Evolutionary conservation across 2,329 filamentous ascomycete genomes (phyloP).

Genomic region (Diaporthe velutina): DNA sequence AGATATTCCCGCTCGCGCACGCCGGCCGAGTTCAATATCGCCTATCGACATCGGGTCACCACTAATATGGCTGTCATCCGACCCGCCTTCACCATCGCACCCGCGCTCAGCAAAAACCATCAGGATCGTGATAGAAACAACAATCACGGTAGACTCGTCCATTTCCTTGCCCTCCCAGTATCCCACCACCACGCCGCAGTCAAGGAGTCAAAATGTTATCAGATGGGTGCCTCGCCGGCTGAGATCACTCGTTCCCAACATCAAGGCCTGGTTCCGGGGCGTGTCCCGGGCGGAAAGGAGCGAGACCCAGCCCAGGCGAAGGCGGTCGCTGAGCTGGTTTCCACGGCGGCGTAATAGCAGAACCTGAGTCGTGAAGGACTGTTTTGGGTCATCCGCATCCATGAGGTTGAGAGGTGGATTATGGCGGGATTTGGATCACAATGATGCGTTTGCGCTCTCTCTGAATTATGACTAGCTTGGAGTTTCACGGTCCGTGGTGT

Average conservation of each 20-base stretch:
- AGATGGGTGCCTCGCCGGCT: background rate
- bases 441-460: background rate
- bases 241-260: background rate
- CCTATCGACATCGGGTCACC: conserved; percentile 14
- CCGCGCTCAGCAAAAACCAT: background rate
- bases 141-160: background rate
- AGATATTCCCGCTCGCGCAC: background rate
- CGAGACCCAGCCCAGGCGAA: too few relatives aligned
- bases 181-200: background rate
- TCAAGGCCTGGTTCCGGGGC: background rate
- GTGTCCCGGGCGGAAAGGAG: too few relatives aligned
- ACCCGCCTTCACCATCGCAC: background rate
- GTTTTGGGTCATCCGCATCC: background rate
- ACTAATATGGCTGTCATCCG: background rate
- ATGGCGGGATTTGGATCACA: too few relatives aligned
- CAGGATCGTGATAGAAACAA: background rate
- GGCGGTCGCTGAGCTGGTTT: background rate
- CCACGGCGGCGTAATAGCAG: background rate
- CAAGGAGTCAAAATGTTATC: too few relatives aligned
- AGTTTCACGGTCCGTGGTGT: background rate
- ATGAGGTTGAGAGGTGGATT: background rate
- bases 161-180: background rate
- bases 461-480: background rate
- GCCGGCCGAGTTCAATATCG: background rate
- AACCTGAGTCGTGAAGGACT: background rate